Conservation (phyloP, 257 asterid species). For the Handroanthus guayacan region DNA sequence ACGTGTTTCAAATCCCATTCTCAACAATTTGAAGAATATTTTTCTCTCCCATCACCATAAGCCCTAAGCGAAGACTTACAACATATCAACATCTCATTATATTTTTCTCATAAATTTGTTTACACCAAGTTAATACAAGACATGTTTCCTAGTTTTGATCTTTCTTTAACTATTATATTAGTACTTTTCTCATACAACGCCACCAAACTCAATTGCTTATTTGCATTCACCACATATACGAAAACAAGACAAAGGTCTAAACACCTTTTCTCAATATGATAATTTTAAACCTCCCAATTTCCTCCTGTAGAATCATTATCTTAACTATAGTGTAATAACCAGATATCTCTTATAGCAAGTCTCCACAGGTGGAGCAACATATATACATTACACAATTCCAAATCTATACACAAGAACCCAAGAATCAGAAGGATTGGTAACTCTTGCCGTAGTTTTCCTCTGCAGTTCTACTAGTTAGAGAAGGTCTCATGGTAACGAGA, state of each 20-base stretch:
- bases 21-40: too few relatives aligned
- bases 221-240: background rate
- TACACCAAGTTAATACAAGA: too few relatives aligned
- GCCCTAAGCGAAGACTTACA: too few relatives aligned
- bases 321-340: background rate
- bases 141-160: too few relatives aligned
- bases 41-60: too few relatives aligned
- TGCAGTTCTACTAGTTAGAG: conserved; percentile 70
- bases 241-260: background rate
- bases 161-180: too few relatives aligned
- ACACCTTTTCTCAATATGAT: background rate
- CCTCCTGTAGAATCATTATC: background rate
- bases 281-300: background rate
- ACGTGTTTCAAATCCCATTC: too few relatives aligned
- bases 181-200: too few relatives aligned
- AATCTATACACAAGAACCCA: conserved; percentile 22
- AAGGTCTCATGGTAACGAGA: conserved; percentile 86
- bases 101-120: too few relatives aligned
- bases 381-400: conserved; percentile 16
- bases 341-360: background rate
- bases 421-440: conserved; percentile 47
- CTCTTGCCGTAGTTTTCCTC: conserved; percentile 30
- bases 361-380: background rate
- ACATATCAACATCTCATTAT: too few relatives aligned
- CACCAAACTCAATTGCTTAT: background rate